Conservation (phyloP, 2,329 filamentous ascomycete genomes). For the Alternaria atra region DNA sequence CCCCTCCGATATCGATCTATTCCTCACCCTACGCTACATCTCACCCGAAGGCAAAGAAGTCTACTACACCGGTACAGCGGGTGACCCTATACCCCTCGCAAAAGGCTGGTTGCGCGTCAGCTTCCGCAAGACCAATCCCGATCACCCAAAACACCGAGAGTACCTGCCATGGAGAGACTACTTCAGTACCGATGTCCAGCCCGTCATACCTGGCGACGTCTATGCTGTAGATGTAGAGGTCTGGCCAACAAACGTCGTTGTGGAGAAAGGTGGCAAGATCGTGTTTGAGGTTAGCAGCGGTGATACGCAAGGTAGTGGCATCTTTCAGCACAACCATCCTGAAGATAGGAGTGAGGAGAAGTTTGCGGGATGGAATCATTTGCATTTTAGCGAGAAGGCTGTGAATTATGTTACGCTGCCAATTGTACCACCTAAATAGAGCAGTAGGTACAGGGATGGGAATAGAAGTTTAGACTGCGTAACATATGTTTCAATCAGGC, state of each 20-base stretch:
- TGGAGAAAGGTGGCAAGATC: conserved; percentile 61
- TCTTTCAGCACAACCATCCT: conserved; percentile 64
- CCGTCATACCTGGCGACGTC: conserved; percentile 63
- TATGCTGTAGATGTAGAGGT: conserved; percentile 70
- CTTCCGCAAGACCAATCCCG: conserved; percentile 62
- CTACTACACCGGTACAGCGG: conserved; percentile 71
- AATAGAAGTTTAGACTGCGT: neutral
- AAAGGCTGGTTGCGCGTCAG: conserved; percentile 72
- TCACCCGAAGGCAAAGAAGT: conserved; percentile 65
- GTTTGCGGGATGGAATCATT: conserved; percentile 61
- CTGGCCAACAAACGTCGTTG: conserved; percentile 70
- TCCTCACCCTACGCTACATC: conserved; percentile 68
- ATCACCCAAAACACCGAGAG: conserved; percentile 61
- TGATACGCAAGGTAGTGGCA: conserved; percentile 68
- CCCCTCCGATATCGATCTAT: conserved; percentile 69
- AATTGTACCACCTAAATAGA: conserved; percentile 58
- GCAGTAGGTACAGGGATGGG: neutral
- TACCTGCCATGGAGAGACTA: conserved; percentile 70
- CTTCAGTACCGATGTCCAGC: conserved; percentile 60
- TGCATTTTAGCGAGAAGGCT: conserved; percentile 61
- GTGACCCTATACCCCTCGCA: conserved; percentile 68
- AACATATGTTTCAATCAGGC: neutral
- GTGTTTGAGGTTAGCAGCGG: conserved; percentile 63
- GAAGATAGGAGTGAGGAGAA: conserved; percentile 57
- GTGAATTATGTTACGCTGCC: conserved; percentile 64